A percentile compares a stretch with the other conserved stretches of the same genome.
These are phyloP conservation scores for Filobasidium floriforme DNA, from an alignment of 768 basidiomycete genomes.

Conservation along the genomic window DNA sequence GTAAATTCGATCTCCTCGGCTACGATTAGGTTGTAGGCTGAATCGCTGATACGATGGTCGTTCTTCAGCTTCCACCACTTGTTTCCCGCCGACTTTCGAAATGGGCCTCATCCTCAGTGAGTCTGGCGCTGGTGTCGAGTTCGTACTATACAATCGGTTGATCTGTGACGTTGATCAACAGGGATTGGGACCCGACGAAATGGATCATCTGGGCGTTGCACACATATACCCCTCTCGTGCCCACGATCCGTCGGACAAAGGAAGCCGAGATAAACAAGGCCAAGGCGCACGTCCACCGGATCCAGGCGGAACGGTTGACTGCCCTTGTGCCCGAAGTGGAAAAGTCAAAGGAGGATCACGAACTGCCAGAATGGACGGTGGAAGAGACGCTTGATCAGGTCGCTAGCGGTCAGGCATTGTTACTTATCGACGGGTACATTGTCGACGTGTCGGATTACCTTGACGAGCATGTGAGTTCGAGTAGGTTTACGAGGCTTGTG, in stretches of 20 bases:
- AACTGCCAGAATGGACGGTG: conserved; percentile 34
- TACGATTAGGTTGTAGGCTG: neutral
- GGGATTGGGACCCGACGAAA: conserved; percentile 74
- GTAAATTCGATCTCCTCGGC: conserved; percentile 20
- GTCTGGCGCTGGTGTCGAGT: neutral
- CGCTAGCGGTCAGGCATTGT: conserved; percentile 41
- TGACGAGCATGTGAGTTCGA: conserved; percentile 57
- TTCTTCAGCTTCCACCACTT: conserved; percentile 53
- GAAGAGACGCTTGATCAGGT: conserved; percentile 30
- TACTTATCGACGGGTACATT: conserved; percentile 57
- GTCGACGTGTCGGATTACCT: conserved; percentile 60
- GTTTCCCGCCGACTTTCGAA: conserved; percentile 66
- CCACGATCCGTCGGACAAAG: conserved; percentile 36
- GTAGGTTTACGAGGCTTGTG: neutral
- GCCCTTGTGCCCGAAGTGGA: conserved; percentile 26
- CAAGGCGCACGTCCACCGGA: conserved; percentile 33
- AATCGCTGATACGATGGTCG: neutral
- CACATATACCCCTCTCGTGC: conserved; percentile 38
- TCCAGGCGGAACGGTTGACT: conserved; percentile 34
- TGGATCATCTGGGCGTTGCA: conserved; percentile 61
- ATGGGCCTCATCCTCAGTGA: conserved; percentile 47
- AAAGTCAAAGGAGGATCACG: conserved; percentile 21
- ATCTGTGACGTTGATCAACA: conserved; percentile 23
- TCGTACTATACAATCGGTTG: conserved; percentile 45
- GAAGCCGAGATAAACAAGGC: conserved; percentile 37